Evolutionary conservation across 495 filamentous ascomycete species (phyloP).

Genomic region (Lasiosphaeris hirsuta): DNA sequence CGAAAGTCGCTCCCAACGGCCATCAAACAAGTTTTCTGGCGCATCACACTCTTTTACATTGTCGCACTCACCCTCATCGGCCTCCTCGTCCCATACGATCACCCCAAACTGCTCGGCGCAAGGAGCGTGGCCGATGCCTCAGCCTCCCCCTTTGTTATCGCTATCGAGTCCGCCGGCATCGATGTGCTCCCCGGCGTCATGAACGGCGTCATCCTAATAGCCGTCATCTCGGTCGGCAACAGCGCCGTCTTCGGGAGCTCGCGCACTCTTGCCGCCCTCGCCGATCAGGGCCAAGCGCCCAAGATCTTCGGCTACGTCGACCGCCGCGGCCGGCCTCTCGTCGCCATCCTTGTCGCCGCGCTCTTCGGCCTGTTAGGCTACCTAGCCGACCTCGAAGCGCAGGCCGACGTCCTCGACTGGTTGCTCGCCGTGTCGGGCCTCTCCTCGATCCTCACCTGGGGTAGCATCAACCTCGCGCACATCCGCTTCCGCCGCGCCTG

Average conservation of each 20-base stretch:
- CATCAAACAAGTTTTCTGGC: constrained; percentile 94
- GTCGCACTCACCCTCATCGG: constrained; percentile 71
- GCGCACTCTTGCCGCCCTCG: constrained; percentile 79
- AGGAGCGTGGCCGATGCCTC: constrained; percentile 58
- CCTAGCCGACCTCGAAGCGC: constrained; percentile 63
- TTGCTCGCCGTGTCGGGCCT: constrained; percentile 87
- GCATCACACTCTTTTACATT: constrained; percentile 85
- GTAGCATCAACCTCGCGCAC: constrained; percentile 80
- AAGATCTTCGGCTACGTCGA: constrained; percentile 76
- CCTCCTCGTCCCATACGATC: constrained; percentile 67
- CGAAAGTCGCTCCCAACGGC: constrained; percentile 82
- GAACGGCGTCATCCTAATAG: constrained; percentile 87
- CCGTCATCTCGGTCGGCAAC: constrained; percentile 84
- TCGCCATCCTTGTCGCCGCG: constrained; percentile 66
- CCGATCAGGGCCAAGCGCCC: constrained; percentile 82
- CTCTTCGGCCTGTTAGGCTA: constrained; percentile 73
- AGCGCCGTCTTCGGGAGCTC: constrained; percentile 84
- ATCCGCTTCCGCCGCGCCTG: constrained; percentile 89
- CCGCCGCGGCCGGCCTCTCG: constrained; percentile 74
- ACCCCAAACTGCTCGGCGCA: constrained; percentile 56
- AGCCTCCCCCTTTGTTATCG: constrained; percentile 87
- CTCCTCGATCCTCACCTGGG: constrained; percentile 91
- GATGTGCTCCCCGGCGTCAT: constrained; percentile 73
- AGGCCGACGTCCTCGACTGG: constrained; percentile 73
- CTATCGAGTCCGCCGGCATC: constrained; percentile 78